Evolutionary conservation across 208 protist species (phyloP), one percentile per base, ranked within the genome.

Genomic region (Leishmania tarentolae): DNA sequence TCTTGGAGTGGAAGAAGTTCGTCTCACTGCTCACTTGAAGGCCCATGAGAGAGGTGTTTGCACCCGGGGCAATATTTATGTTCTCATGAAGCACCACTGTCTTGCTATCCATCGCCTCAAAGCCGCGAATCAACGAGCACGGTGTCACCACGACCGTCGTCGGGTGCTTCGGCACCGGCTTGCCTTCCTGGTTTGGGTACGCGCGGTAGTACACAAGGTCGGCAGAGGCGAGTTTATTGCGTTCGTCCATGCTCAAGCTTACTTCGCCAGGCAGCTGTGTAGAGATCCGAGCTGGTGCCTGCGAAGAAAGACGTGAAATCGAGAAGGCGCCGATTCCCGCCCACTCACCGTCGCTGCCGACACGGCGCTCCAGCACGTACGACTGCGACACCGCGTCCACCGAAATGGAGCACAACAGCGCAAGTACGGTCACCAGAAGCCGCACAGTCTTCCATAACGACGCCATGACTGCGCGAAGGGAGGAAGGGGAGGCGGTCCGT

Each of bases 1-100:
- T 93, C 82, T 96, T 97, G 17, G 95, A 87, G 83, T 98, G 95
- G 81, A 96, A 97, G 66, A 90, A 86, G 84, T 98, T 98, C 37
- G 92, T 94, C 59, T 91, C 85, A 78, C 91, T 93, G 71, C 78
- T 88, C 47, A 92, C 70, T 86, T 97, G 95, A 79, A 98, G 82
- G 2, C 95, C 93, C 8, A 92, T 13, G 28, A 96, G 76, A 15
- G 83, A 85, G 35, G 87, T 83, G 76, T 87, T 87, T 5, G 80
- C 73, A n/a, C 92, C 92, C 31, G 93, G 86, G 35, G 90, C 88
- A 42, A 96, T 80, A 37, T 81, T 78, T 28, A 98, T 76, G 21
- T 87, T 81, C 87, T 98, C 95, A 35, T 85, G 86, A 37, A 98
- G 84, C 75, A 94, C 75, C 44, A 98, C 86, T 9, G 90, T 93